Evolutionary conservation across 2,329 filamentous ascomycete species (phyloP), one percentile per base, ranked within the genome.

Genomic region (Fusarium concolor): DNA sequence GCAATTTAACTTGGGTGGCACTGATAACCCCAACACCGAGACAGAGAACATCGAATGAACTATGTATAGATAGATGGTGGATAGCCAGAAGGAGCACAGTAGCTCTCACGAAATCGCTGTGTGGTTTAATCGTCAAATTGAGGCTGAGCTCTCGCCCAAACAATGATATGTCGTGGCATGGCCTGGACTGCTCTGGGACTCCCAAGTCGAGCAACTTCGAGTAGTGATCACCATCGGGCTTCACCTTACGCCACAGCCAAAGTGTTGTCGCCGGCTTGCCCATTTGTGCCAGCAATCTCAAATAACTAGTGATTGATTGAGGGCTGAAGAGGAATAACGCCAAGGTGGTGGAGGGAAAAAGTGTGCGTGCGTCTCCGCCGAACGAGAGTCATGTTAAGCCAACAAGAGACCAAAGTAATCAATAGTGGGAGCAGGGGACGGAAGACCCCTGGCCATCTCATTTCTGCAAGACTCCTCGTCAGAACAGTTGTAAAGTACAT

Each of bases 391-490:
- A 58, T 56, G n/a, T 52, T 35, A 8, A 33, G 18, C 35, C 42
- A 41, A 41, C 35, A 46, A 58, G 45, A 66, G 39, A 53, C 51
- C 42, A 47, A 67, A 39, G 39, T 63, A 53, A 63, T 67, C 39
- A 51, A 54, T 55, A 51, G 47, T 26, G 26, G 26, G 45, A 47
- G 47, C 52, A 52, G 55, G 60, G 56, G 53, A 60, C 26, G 20
- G 20, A 39, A 44, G 43, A 63, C 53, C 67, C 67, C 53, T 68
- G 54, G 47, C 41, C 50, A 69, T 64, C 52, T 67, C 65, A 65
- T 69, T 46, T 64, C 43, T 46, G 35, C 31, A 38, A 59, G 17
- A 58, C 50, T 53, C 61, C 47, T 56, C 39, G 46, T 22, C 47
- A 46, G 35, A 28, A 47, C 39, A 56, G 42, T 54, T 55, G 50